A percentile compares a stretch with the other conserved stretches of the same genome.
Conservation (phyloP, 148 eudicot species). For the Linanthus parryae region DNA sequence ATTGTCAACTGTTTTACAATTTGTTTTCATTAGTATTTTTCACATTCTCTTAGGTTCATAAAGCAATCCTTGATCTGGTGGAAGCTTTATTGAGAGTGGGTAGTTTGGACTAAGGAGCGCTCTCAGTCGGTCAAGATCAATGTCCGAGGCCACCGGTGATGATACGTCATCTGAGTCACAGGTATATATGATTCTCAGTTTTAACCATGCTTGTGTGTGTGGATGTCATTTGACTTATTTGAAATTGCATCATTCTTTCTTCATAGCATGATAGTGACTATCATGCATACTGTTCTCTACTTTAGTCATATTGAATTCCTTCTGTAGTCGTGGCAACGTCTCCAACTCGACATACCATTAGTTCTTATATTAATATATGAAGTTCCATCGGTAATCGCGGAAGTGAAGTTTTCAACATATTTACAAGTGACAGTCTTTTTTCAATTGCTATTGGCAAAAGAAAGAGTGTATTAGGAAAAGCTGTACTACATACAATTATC, state of each 20-base stretch:
- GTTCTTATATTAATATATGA: too few species aligned
- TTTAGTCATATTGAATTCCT: not conserved
- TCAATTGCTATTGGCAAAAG: too few species aligned
- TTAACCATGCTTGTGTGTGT: not conserved
- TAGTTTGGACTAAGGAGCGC: not conserved
- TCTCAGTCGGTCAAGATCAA: not conserved
- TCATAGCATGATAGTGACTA: not conserved
- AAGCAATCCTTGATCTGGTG: not conserved
- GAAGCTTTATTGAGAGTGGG: constrained; percentile 1
- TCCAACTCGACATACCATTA: not conserved
- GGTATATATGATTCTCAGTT: constrained; percentile 8
- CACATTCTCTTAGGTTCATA: not conserved
- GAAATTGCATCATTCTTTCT: not conserved
- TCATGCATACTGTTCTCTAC: not conserved
- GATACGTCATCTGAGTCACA: constrained; percentile 16
- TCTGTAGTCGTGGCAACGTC: not conserved
- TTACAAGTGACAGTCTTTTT: too few species aligned
- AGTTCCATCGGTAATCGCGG: too few species aligned
- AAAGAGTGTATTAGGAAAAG: too few species aligned
- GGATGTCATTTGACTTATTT: not conserved
- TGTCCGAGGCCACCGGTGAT: constrained; percentile 23
- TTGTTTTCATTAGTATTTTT: not conserved
- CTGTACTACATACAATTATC: too few species aligned
- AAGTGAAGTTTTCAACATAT: too few species aligned
- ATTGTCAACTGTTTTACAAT: not conserved